These are phyloP conservation scores for Globisporangium splendens DNA, from an alignment of 352 stramenopile genomes.

Conservation along the genomic window DNA sequence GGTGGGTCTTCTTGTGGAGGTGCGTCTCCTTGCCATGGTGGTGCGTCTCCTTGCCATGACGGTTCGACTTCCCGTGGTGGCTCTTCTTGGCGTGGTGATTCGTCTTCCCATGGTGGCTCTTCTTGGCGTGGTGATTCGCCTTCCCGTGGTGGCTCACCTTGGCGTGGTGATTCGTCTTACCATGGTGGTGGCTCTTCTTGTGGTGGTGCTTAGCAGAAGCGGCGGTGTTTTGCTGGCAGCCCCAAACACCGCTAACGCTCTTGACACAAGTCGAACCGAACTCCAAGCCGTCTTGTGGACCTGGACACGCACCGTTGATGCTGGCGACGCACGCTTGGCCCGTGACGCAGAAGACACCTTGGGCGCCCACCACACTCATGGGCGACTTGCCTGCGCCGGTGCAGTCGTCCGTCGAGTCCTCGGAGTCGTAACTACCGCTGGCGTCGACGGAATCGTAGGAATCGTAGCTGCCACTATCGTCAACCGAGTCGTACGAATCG, in stretches of 20 bases:
- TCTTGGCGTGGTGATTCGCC: too few relatives aligned
- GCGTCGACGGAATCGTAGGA: too few relatives aligned
- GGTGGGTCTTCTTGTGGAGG: too few relatives aligned
- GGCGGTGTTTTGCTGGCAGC: conserved; percentile 29
- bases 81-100: too few relatives aligned
- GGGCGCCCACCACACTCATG: conserved; percentile 34
- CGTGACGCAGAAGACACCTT: conserved; percentile 38
- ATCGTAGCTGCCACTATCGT: neutral
- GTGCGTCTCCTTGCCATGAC: too few relatives aligned
- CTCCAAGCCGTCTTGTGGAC: conserved; percentile 27
- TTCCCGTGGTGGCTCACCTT: too few relatives aligned
- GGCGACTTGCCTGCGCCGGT: neutral
- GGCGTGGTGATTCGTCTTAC: too few relatives aligned
- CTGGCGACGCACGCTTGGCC: conserved; percentile 30
- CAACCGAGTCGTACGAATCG: too few relatives aligned
- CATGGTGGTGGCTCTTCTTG: conserved; percentile 23
- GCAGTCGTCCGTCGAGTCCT: conserved; percentile 1
- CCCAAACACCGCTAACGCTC: conserved; percentile 36
- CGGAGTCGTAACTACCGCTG: neutral
- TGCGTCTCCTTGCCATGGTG: too few relatives aligned
- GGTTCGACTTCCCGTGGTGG: too few relatives aligned
- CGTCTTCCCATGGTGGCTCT: too few relatives aligned
- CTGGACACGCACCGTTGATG: conserved; percentile 30
- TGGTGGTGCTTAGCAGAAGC: too few relatives aligned
- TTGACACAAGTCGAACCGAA: conserved; percentile 39